phyloP scores from a whole-genome alignment of 768 basidiomycete species.

The Lentinula lateritia region DNA sequence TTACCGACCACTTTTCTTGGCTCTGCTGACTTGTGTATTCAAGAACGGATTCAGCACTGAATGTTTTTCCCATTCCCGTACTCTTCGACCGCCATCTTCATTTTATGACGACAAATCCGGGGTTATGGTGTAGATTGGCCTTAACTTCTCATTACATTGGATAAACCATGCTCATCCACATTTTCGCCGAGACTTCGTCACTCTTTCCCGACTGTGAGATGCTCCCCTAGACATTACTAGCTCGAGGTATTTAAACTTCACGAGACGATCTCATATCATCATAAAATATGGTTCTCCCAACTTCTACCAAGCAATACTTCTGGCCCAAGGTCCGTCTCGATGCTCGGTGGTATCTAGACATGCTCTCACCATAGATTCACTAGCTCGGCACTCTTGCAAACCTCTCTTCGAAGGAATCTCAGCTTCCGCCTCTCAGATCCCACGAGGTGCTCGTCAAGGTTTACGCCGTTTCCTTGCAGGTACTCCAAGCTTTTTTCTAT shows the following conservation, averaged over 20 bases:
- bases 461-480: conserved; percentile 53
- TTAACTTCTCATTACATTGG: no score
- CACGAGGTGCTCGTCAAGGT: conserved; percentile 51
- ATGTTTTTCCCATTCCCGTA: no score
- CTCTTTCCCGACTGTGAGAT: background rate
- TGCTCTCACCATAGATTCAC: background rate
- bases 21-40: no score
- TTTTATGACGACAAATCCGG: no score
- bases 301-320: conserved; percentile 3
- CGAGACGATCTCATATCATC: background rate
- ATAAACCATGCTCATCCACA: no score
- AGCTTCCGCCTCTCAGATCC: conserved; percentile 27
- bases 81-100: no score
- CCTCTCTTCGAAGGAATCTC: conserved; percentile 20
- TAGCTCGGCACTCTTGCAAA: conserved; percentile 19
- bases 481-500: conserved; percentile 9
- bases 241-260: no score
- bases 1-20: no score
- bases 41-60: no score
- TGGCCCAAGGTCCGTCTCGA: background rate
- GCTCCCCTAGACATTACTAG: no score
- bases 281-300: background rate
- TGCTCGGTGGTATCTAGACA: no score
- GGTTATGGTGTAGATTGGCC: no score
- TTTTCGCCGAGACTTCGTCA: background rate